Base-by-base conservation (phyloP, 179 eudicot genomes). In the Pouteria campechiana region DNA sequence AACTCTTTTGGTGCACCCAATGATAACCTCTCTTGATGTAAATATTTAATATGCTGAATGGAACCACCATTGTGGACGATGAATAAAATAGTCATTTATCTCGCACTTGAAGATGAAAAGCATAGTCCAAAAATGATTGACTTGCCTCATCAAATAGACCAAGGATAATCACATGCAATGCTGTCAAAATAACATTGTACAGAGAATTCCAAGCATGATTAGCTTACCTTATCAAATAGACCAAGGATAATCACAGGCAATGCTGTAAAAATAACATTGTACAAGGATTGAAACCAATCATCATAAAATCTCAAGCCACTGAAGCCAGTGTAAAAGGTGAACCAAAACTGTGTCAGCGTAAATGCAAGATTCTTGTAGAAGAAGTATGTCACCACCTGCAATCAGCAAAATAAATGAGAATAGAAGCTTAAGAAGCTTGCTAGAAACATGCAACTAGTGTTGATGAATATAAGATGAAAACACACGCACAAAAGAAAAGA, bases 71-170 rank as follows among this genome's bases (percentile, higher is more conserved):
- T n/a, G n/a, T n/a, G n/a, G n/a, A n/a, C n/a, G n/a, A n/a, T n/a
- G n/a, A n/a, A n/a, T n/a, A n/a, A n/a, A n/a, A n/a, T n/a, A n/a
- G n/a, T n/a, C n/a, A n/a, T n/a, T n/a, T n/a, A n/a, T n/a, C n/a
- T n/a, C n/a, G n/a, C n/a, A n/a, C n/a, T n/a, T n/a, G n/a, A n/a
- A n/a, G n/a, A n/a, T n/a, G n/a, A n/a, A n/a, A n/a, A n/a, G n/a
- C n/a, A n/a, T n/a, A n/a, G n/a, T n/a, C n/a, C n/a, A n/a, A n/a
- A n/a, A n/a, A n/a, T n/a, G n/a, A n/a, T n/a, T n/a, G n/a, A n/a
- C n/a, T n/a, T 66, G 86, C 98, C 97, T 86, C 86, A 53, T 90
- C 98, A 63, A 90, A 83, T 24, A 90, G 80, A 52, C 98, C 98
- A 46, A 86, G 67, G 62, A 74, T 63, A 43, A 90, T 67, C 44